Evolutionary conservation across 2,329 filamentous ascomycete species (phyloP).

Genomic region (Pseudopyrenochaeta lycopersici): DNA sequence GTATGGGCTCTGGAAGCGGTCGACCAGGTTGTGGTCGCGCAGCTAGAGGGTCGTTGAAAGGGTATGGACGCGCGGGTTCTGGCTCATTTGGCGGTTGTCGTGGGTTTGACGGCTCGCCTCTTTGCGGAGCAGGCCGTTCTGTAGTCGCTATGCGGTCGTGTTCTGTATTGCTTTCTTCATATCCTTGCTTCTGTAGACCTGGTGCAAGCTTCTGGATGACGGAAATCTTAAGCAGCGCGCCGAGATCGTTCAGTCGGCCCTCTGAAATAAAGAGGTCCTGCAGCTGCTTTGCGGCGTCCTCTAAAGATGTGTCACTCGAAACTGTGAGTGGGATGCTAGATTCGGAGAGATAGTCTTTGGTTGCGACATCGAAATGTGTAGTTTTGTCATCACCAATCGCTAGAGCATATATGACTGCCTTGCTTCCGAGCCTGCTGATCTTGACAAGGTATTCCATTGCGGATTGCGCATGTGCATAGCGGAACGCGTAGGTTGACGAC

Average conservation of each 20-base stretch:
- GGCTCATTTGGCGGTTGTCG: slow-evolving; percentile 62
- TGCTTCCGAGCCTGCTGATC: slow-evolving; percentile 80
- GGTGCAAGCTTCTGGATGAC: slow-evolving; percentile 88
- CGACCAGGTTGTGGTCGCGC: slow-evolving; percentile 62
- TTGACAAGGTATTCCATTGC: slow-evolving; percentile 85
- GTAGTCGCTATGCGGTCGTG: slow-evolving; percentile 45
- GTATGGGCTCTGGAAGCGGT: slow-evolving; percentile 81
- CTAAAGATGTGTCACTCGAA: slow-evolving; percentile 56
- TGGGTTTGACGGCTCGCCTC: slow-evolving; percentile 50
- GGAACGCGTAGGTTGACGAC: slow-evolving; percentile 76
- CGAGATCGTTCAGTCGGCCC: slow-evolving; percentile 72
- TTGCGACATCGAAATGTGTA: slow-evolving; percentile 76
- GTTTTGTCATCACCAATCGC: slow-evolving; percentile 84
- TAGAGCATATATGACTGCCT: slow-evolving; percentile 83
- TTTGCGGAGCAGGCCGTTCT: slow-evolving; percentile 49
- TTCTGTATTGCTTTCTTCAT: slow-evolving; percentile 64
- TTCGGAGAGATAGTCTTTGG: slow-evolving; percentile 77
- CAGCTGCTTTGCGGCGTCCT: slow-evolving; percentile 54
- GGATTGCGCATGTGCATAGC: slow-evolving; percentile 86
- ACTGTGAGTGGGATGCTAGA: slow-evolving; percentile 64
- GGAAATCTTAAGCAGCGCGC: slow-evolving; percentile 75
- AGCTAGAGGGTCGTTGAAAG: slow-evolving; percentile 74
- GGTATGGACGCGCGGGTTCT: slow-evolving; percentile 71
- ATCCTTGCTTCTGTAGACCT: slow-evolving; percentile 78
- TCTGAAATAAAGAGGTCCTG: slow-evolving; percentile 77